Base-by-base conservation (phyloP, 192 early-diverging fungal species). In the Tieghemiomyces parasiticus region DNA sequence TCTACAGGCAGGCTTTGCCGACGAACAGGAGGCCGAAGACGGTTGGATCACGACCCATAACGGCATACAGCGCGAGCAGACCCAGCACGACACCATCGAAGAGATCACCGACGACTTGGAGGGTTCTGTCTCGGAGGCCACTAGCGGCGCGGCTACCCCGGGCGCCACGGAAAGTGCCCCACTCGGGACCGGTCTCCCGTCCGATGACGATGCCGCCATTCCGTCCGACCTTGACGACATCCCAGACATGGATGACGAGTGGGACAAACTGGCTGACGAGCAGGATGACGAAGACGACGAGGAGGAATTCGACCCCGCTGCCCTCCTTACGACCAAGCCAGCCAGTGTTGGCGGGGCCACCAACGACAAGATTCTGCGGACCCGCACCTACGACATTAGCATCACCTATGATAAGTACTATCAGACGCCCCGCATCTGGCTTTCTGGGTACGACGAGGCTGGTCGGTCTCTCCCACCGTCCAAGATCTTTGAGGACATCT, bases 391-490 rank as follows among this genome's bases (percentile, higher is more conserved):
- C 64, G 95, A 99, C 73, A 81, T 99, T 32, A 90, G 89, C 67
- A 99, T 99, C 61, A 94, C 93, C n/a, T 99, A 99, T 72, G 96
- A 99, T 81, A 99, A 99, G 71, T 96, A 96, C 70, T 97, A 96
- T 69, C 93, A 95, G 72, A 99, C 96, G 6, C 96, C 96, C 20
- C 84, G 93, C 25, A 85, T 99, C 60, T 97, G 86, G 84, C 78
- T 99, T 58, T 95, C 89, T 80, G 96, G 96, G 14, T 99, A 95
- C 69, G 91, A 92, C 73, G 93, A 94, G 74, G 77, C 81, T 67
- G 69, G 71, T 42, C 63, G 65, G 28, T 93, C 96, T 24, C 75
- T 99, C 42, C 86, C 89, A 20, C 78, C 88, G 2, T 64, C 74
- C n/a, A 90, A 96, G 73, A 89, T 96, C 61, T 97, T 95, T 75